Conservation (phyloP, 208 protist species). For the Leptomonas seymouri region DNA sequence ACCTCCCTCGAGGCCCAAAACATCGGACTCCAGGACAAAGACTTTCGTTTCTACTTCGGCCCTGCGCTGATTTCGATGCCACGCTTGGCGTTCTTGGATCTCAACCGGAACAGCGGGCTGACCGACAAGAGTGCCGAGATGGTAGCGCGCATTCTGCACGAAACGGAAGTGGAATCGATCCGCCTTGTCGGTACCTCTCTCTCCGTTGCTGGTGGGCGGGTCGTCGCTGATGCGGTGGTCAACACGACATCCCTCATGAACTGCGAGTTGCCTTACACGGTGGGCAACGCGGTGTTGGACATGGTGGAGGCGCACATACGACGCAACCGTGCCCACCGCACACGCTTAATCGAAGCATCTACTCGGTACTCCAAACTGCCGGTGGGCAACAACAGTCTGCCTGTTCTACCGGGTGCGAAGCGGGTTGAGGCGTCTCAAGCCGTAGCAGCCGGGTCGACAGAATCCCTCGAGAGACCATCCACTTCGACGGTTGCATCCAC, state of each 20-base stretch:
- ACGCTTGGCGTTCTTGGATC: slow-evolving; percentile 44
- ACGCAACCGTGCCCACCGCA: slow-evolving; percentile 33
- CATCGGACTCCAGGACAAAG: slow-evolving; percentile 66
- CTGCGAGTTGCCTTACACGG: slow-evolving; percentile 77
- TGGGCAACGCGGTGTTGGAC: slow-evolving; percentile 59
- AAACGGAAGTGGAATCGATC: slow-evolving; percentile 45
- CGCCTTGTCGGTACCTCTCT: slow-evolving; percentile 53
- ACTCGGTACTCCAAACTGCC: slow-evolving; percentile 7
- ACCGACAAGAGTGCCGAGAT: slow-evolving; percentile 48
- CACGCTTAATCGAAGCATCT: slow-evolving; percentile 8
- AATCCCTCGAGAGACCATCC: neutral
- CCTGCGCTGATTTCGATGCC: slow-evolving; percentile 43
- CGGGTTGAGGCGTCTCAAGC: neutral
- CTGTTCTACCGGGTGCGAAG: slow-evolving; percentile 1
- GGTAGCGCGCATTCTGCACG: slow-evolving; percentile 45
- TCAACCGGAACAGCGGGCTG: slow-evolving; percentile 69
- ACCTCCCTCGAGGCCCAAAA: slow-evolving; percentile 50
- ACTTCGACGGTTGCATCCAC: neutral
- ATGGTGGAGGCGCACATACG: slow-evolving; percentile 19
- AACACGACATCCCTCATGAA: slow-evolving; percentile 39
- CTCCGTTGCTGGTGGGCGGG: slow-evolving; percentile 31
- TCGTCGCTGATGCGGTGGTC: slow-evolving; percentile 44
- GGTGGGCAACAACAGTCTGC: slow-evolving; percentile 1
- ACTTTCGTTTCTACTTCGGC: slow-evolving; percentile 56
- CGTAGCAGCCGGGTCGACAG: neutral